Conservation (phyloP, 1,284 basidiomycete genomes). For the Ceratorhiza oryzae-sativae region DNA sequence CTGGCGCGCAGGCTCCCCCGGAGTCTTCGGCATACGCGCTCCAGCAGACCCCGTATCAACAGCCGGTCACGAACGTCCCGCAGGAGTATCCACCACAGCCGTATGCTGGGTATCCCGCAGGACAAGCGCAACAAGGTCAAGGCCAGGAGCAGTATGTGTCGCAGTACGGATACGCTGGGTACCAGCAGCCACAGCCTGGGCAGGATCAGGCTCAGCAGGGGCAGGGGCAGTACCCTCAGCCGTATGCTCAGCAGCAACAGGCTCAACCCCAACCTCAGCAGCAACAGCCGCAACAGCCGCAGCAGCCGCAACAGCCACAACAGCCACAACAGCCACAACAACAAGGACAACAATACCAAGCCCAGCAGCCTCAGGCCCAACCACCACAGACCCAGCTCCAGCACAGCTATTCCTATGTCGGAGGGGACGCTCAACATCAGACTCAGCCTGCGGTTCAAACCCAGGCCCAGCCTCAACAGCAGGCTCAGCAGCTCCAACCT, state of each 20-base stretch:
- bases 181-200: conserved; percentile 1
- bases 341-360: conserved; percentile 48
- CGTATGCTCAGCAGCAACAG: conserved; percentile 16
- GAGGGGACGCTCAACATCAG: conserved; percentile 45
- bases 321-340: conserved; percentile 38
- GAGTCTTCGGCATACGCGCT: conserved; percentile 48
- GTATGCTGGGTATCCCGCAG: conserved; percentile 43
- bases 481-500: conserved; percentile 18
- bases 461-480: conserved; percentile 47
- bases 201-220: conserved; percentile 26
- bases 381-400: conserved; percentile 38
- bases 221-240: not conserved
- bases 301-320: conserved; percentile 3
- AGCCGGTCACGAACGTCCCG: conserved; percentile 11
- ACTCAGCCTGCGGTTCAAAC: conserved; percentile 45
- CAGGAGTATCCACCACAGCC: conserved; percentile 40
- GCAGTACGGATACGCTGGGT: conserved; percentile 9
- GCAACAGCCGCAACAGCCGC: conserved; percentile 25
- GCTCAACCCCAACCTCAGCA: conserved; percentile 28
- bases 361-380: conserved; percentile 47
- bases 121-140: not conserved
- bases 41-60: conserved; percentile 22
- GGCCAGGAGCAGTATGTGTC: not conserved
- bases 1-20: conserved; percentile 41
- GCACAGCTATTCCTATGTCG: conserved; percentile 35